Evolutionary conservation across 352 stramenopile species (phyloP).

Genomic region (Phytophthora boehmeriae): DNA sequence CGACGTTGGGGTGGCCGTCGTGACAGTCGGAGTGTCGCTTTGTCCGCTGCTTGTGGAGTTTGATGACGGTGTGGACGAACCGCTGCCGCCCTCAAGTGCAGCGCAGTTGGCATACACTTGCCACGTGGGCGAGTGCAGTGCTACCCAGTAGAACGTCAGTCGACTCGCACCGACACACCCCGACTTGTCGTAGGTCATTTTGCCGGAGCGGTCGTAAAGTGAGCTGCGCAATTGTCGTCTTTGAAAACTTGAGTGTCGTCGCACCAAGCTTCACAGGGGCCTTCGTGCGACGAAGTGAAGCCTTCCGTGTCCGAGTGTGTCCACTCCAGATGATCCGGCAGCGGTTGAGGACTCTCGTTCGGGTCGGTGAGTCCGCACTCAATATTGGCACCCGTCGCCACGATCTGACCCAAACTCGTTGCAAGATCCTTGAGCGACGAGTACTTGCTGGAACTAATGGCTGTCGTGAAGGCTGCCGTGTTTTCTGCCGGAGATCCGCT

Average conservation of each 20-base stretch:
- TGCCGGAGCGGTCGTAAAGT: constrained; percentile 32
- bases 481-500: constrained; percentile 24
- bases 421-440: constrained; percentile 32
- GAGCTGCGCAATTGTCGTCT: constrained; percentile 34
- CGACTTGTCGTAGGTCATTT: constrained; percentile 30
- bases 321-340: constrained; percentile 42
- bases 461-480: constrained; percentile 20
- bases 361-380: constrained; percentile 37
- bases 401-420: constrained; percentile 16
- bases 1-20: constrained; percentile 7
- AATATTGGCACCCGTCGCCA: constrained; percentile 17
- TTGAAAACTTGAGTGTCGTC: constrained; percentile 41
- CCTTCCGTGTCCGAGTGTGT: constrained; percentile 35
- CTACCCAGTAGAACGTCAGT: constrained; percentile 40
- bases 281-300: constrained; percentile 37
- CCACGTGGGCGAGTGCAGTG: constrained; percentile 37
- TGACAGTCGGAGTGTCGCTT: constrained; percentile 13
- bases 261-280: constrained; percentile 48
- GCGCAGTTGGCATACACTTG: constrained; percentile 43
- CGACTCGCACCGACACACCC: constrained; percentile 28
- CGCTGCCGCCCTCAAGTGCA: constrained; percentile 19
- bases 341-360: constrained; percentile 26
- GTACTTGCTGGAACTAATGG: constrained; percentile 27
- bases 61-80: constrained; percentile 13
- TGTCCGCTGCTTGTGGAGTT: constrained; percentile 24